A percentile compares a stretch with the other conserved stretches of the same genome.
phyloP scores from a whole-genome alignment of 148 eudicot genomes.

The Silene conica region DNA sequence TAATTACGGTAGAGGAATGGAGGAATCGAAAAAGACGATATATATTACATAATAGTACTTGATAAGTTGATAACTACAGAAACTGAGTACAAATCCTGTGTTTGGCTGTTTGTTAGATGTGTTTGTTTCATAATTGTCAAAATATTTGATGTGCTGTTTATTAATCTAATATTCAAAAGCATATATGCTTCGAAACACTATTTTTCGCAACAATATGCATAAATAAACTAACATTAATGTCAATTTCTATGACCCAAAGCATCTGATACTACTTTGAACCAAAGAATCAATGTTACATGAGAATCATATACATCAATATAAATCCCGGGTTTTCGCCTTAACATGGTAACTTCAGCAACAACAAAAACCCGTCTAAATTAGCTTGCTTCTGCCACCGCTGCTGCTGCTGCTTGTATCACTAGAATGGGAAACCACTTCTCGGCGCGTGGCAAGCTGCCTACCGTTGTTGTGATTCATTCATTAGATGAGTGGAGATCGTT shows the following conservation, averaged over 20 bases:
- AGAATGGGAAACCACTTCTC: constrained; percentile 24
- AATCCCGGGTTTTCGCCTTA: constrained; percentile 3
- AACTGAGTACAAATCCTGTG: not conserved
- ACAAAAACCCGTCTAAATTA: too few relatives aligned
- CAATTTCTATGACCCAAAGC: constrained; percentile 17
- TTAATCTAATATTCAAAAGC: not conserved
- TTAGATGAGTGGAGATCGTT: constrained; percentile 26
- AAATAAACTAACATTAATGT: constrained; percentile 15
- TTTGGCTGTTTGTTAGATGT: not conserved
- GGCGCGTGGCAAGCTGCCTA: not conserved
- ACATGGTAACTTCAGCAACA: not conserved
- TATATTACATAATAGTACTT: too few relatives aligned
- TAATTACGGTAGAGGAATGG: too few relatives aligned
- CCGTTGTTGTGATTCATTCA: constrained; percentile 20
- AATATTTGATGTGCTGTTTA: not conserved
- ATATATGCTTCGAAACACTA: not conserved
- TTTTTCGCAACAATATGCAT: not conserved
- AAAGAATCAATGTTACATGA: not conserved
- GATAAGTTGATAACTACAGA: constrained; percentile 5
- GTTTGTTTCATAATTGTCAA: not conserved
- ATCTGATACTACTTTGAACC: constrained; percentile 3
- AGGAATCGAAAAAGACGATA: too few relatives aligned
- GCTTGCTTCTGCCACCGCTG: too few relatives aligned
- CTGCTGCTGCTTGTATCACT: too few relatives aligned
- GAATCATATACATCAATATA: constrained; percentile 9